Evolutionary conservation across 768 basidiomycete genomes (phyloP).

Genomic region (Hemileccinum rubropunctum): DNA sequence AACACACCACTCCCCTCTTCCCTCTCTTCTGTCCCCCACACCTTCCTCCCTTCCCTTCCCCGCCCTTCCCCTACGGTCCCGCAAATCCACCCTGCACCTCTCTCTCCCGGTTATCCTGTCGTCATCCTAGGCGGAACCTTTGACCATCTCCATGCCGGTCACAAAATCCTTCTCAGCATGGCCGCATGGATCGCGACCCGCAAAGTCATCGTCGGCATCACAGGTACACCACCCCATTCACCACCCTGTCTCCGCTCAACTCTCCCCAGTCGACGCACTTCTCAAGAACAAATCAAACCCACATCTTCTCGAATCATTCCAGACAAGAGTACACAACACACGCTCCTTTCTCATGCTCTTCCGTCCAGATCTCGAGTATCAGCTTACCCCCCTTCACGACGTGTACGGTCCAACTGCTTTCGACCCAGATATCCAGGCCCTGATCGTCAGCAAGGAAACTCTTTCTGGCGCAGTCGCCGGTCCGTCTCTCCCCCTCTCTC

Average conservation of each 20-base stretch:
- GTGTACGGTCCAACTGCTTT: conserved; percentile 89
- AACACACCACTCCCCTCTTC: conserved; percentile 42
- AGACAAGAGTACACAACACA: conserved; percentile 53
- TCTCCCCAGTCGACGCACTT: conserved; percentile 58
- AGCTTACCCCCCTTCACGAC: conserved; percentile 75
- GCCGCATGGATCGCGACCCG: conserved; percentile 74
- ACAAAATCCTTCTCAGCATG: conserved; percentile 95
- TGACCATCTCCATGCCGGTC: conserved; percentile 96
- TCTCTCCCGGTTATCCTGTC: conserved; percentile 49
- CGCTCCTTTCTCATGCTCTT: conserved; percentile 71
- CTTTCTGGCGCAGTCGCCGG: conserved; percentile 69
- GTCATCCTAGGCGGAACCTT: conserved; percentile 95
- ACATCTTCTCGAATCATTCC: conserved; percentile 62
- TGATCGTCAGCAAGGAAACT: conserved; percentile 93
- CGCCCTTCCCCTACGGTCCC: conserved; percentile 1
- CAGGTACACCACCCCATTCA: conserved; percentile 46
- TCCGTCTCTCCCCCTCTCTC: conserved; percentile 31
- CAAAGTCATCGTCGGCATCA: conserved; percentile 89
- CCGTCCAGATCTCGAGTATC: conserved; percentile 58
- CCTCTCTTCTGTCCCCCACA: conserved; percentile 37
- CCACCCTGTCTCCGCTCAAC: conserved; percentile 10
- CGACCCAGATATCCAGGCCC: conserved; percentile 85
- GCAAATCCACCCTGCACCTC: background rate
- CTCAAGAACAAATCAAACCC: conserved; percentile 69
- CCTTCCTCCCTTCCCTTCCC: conserved; percentile 13